Evolutionary conservation across 495 filamentous ascomycete species (phyloP), one percentile per base, ranked within the genome.

Genomic region (Penicillium herquei): DNA sequence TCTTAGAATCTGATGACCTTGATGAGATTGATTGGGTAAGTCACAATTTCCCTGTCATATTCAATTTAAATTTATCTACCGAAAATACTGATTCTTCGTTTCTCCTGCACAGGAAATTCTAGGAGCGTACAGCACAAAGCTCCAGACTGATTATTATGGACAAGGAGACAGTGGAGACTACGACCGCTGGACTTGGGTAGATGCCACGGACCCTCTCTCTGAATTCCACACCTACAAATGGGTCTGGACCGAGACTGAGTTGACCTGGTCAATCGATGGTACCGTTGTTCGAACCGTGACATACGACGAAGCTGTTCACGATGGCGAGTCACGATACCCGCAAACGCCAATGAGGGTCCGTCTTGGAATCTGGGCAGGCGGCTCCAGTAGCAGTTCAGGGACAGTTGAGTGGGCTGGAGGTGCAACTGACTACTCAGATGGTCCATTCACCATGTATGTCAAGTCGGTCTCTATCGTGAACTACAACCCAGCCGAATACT

Each of bases 21-120:
- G 93, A 98, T 69, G 93, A 98, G 75, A 88, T 98, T 66, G 93
- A 97, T 72, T 92, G 91, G 83, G 84, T 91, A 72, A 83, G 87
- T 55, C 21, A 26, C 1, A 26, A 26, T 26, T 26, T 26, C 21
- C 21, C 4, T 4, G 4, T 26, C 21, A 26, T 4, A 26, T 4
- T 26, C 21, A 4, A 26, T 26, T 1, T 26, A 26, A 26, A 26
- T 26, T 26, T 4, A 1, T 26, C 21, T 1, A 4, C 21, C 2
- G 21, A 26, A 13, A 33, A 40, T 41, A 35, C 37, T 50, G 42
- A 54, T 52, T 39, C 35, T 14, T 12, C 10, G 6, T 1, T 21
- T 13, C 32, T 31, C 14, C 14, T 41, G 65, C 57, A 26, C 21
- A 72, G 73, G 75, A 78, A 57, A 65, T 66, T 39, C 72, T 87